Evolutionary conservation across 176 grass and related monocot genomes (phyloP).

Genomic region (Zizania latifolia): DNA sequence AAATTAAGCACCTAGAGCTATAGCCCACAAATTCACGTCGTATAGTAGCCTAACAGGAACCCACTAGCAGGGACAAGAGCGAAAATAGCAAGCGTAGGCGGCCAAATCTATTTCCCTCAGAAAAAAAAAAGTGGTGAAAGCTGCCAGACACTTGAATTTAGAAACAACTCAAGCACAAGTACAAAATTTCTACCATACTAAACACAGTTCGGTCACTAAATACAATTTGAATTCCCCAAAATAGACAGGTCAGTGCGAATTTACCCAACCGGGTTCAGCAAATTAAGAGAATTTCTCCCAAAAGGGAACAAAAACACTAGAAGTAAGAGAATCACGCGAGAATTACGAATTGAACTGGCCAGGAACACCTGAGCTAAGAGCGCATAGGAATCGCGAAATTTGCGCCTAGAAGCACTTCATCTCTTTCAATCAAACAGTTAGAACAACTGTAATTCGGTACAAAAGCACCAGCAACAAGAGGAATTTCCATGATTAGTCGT

Average conservation of each 20-base stretch:
- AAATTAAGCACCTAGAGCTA: constrained; percentile 14
- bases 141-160: constrained; percentile 8
- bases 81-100: constrained; percentile 1
- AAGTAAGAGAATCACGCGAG: not conserved
- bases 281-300: not conserved
- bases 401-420: not conserved
- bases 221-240: not conserved
- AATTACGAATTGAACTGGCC: not conserved
- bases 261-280: not conserved
- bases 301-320: not conserved
- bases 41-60: constrained; percentile 3
- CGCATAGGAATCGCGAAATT: not conserved
- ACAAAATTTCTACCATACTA: not conserved
- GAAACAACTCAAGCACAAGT: not conserved
- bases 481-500: not conserved
- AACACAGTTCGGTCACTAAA: not conserved
- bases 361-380: not conserved
- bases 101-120: constrained; percentile 25
- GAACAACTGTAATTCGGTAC: not conserved
- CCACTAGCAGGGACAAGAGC: not conserved
- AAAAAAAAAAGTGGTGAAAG: constrained; percentile 16
- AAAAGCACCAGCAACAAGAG: not conserved
- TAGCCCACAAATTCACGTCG: not conserved
- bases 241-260: not conserved
- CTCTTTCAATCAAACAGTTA: constrained; percentile 8